These are phyloP conservation scores for Lodderomyces orthopsilosis DNA, from an alignment of 1,139 yeast genomes.

Conservation along the genomic window DNA sequence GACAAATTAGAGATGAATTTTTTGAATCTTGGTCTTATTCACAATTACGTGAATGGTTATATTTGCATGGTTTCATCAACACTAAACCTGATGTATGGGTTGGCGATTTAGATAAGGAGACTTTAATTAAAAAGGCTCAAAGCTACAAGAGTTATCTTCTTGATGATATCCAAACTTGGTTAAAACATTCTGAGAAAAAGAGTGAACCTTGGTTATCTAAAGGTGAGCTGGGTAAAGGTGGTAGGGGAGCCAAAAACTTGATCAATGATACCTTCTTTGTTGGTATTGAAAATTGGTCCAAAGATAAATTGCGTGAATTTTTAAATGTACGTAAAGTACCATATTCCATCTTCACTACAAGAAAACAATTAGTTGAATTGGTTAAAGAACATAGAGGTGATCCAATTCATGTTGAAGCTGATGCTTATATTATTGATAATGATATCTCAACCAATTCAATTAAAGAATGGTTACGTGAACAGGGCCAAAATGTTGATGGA, in stretches of 20 bases:
- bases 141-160: constrained; percentile 32
- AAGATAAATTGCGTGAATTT: constrained; percentile 48
- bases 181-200: constrained; percentile 22
- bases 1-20: constrained; percentile 41
- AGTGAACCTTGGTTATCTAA: constrained; percentile 25
- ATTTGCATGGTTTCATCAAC: constrained; percentile 24
- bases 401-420: constrained; percentile 25
- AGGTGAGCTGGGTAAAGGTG: constrained; percentile 15
- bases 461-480: constrained; percentile 23
- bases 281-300: constrained; percentile 48
- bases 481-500: constrained; percentile 25
- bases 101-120: constrained; percentile 18
- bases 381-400: constrained; percentile 44
- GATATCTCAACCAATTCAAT: constrained; percentile 22
- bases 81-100: constrained; percentile 23
- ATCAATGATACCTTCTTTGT: constrained; percentile 46
- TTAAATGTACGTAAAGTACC: constrained; percentile 50
- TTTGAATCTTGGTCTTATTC: constrained; percentile 39
- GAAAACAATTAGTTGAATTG: constrained; percentile 43
- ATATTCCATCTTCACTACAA: constrained; percentile 45
- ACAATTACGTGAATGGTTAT: constrained; percentile 32
- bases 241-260: constrained; percentile 18
- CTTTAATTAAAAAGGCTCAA: constrained; percentile 19
- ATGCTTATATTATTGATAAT: constrained; percentile 22
- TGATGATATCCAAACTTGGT: constrained; percentile 42